Evolutionary conservation across 2,329 filamentous ascomycete genomes (phyloP).

Genomic region (Alternaria sp.): DNA sequence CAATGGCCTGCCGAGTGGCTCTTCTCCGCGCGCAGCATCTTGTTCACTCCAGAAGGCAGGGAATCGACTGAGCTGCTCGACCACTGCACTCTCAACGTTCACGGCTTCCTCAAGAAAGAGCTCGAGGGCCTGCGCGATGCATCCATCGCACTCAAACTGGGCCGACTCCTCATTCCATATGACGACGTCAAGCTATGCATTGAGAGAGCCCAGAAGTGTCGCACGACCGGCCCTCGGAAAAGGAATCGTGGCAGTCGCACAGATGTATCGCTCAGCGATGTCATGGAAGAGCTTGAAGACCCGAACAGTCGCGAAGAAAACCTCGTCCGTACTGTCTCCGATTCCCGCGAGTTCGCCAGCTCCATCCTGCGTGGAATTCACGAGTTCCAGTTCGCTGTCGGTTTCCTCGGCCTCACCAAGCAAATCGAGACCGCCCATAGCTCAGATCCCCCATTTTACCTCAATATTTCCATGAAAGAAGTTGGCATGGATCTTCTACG

Average conservation of each 20-base stretch:
- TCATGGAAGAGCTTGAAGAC: slow-evolving; percentile 77
- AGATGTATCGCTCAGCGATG: slow-evolving; percentile 73
- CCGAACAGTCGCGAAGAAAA: slow-evolving; percentile 73
- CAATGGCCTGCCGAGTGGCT: slow-evolving; percentile 91
- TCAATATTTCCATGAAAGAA: slow-evolving; percentile 95
- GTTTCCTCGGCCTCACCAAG: slow-evolving; percentile 87
- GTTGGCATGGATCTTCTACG: slow-evolving; percentile 92
- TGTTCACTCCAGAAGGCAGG: slow-evolving; percentile 85
- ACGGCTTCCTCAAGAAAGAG: slow-evolving; percentile 87
- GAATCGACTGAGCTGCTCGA: slow-evolving; percentile 91
- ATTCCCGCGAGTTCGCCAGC: slow-evolving; percentile 90
- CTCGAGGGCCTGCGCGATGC: slow-evolving; percentile 89
- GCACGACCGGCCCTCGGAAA: slow-evolving; percentile 31
- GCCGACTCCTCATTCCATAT: slow-evolving; percentile 87
- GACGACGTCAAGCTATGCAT: slow-evolving; percentile 79
- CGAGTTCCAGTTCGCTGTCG: slow-evolving; percentile 94
- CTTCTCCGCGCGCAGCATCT: slow-evolving; percentile 80
- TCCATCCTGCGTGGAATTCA: slow-evolving; percentile 93
- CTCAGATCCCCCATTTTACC: slow-evolving; percentile 73
- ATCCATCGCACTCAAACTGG: slow-evolving; percentile 88
- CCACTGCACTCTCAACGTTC: slow-evolving; percentile 85
- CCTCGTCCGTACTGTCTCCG: slow-evolving; percentile 83
- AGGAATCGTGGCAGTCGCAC: slow-evolving; percentile 44
- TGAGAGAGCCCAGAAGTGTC: slow-evolving; percentile 62
- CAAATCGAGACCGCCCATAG: slow-evolving; percentile 74